Evolutionary conservation across 352 stramenopile genomes (phyloP).

Genomic region (Globisporangium viniferum): DNA sequence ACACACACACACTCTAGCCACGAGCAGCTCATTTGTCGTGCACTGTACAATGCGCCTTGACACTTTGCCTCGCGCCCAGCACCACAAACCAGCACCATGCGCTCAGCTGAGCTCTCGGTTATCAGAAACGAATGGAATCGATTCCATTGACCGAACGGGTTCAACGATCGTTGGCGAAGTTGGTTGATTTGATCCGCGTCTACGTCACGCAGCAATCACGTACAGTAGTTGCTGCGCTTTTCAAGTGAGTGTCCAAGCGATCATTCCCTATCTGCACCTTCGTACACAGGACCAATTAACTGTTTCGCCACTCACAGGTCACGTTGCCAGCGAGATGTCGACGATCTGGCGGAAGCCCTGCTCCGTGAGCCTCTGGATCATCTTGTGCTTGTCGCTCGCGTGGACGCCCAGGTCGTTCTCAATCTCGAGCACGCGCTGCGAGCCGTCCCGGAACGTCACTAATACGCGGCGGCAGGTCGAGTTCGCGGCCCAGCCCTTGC

Average conservation of each 20-base stretch:
- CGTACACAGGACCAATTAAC: not conserved
- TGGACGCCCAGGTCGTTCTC: constrained; percentile 66
- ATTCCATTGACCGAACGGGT: not conserved
- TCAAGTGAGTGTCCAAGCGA: not conserved
- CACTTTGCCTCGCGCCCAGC: too few relatives aligned
- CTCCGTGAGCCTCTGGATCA: constrained; percentile 49
- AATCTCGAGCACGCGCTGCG: constrained; percentile 64
- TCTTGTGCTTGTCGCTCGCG: constrained; percentile 39
- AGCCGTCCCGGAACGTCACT: constrained; percentile 66
- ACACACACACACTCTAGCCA: not conserved
- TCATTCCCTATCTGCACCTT: not conserved
- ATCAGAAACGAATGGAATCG: not conserved
- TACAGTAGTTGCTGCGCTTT: not conserved
- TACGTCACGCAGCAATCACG: not conserved
- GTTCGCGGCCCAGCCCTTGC: constrained; percentile 71
- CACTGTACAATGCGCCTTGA: too few relatives aligned
- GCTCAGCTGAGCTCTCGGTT: not conserved
- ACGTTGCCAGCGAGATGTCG: constrained; percentile 44
- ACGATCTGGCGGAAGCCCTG: constrained; percentile 58
- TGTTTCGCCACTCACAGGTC: not conserved
- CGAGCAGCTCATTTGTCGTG: not conserved
- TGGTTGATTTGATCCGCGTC: not conserved
- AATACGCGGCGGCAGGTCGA: constrained; percentile 67
- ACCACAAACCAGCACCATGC: not conserved
- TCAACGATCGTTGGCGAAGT: not conserved